A percentile compares a stretch with the other conserved stretches of the same genome.
Evolutionary conservation across 805 yeast genomes (phyloP).

Genomic region (Saccharomycopsis sp.): DNA sequence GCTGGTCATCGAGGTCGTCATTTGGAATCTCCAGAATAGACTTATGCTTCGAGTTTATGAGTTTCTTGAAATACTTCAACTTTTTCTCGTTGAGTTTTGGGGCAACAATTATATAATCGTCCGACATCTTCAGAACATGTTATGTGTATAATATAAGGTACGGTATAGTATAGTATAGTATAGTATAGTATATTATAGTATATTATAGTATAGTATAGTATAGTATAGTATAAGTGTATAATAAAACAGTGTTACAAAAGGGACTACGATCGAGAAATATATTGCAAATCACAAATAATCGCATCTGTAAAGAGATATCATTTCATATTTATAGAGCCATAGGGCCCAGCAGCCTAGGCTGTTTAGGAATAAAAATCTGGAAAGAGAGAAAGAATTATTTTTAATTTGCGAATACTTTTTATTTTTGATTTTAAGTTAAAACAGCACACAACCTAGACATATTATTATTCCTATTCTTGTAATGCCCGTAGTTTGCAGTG

Average conservation of each 20-base stretch:
- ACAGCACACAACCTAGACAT: neutral
- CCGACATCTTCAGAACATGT: neutral
- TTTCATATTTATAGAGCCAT: neutral
- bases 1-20: slow-evolving; percentile 17
- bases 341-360: neutral
- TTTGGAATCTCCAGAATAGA: neutral
- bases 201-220: slow-evolving; percentile 27
- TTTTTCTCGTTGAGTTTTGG: slow-evolving; percentile 19
- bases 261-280: neutral
- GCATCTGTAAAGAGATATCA: neutral
- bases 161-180: neutral
- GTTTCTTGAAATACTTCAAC: slow-evolving; percentile 12
- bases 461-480: neutral
- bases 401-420: neutral
- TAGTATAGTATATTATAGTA: slow-evolving; percentile 30
- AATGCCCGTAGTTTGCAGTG: neutral
- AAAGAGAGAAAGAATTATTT: neutral
- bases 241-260: neutral
- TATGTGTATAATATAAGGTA: neutral
- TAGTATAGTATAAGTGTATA: too few relatives aligned
- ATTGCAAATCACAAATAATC: neutral
- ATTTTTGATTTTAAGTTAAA: neutral
- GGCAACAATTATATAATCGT: slow-evolving; percentile 12
- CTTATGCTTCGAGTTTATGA: neutral
- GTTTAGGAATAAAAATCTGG: neutral